phyloP scores from a whole-genome alignment of 345 rosid species.

The Erodium maritimum region DNA sequence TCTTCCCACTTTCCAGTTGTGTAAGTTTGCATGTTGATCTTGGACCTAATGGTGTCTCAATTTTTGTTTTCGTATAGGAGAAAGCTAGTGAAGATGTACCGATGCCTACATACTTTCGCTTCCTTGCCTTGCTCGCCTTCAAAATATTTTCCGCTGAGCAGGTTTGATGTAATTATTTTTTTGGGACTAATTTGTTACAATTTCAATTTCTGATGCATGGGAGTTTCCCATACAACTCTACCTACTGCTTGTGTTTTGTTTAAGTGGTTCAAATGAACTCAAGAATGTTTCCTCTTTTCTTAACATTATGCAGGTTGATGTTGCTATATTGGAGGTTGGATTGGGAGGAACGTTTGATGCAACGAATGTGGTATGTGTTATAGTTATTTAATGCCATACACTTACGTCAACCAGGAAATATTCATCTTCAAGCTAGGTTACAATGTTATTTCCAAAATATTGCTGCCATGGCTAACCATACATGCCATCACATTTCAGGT shows the following conservation, averaged over 20 bases:
- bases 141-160: slow-evolving; percentile 77
- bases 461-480: slow-evolving; percentile 6
- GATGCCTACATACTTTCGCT: slow-evolving; percentile 88
- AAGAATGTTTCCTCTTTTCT: neutral
- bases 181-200: neutral
- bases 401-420: neutral
- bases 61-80: slow-evolving; percentile 36
- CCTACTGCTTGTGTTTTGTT: neutral
- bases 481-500: slow-evolving; percentile 35
- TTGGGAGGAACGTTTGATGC: slow-evolving; percentile 86
- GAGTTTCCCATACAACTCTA: neutral
- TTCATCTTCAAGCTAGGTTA: neutral
- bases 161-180: slow-evolving; percentile 29
- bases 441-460: neutral
- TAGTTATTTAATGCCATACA: neutral
- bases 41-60: neutral
- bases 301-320: slow-evolving; percentile 55
- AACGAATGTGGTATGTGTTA: slow-evolving; percentile 69
- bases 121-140: slow-evolving; percentile 82
- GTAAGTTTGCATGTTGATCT: neutral
- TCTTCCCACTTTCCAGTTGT: too few relatives aligned
- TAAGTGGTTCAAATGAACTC: neutral
- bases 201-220: neutral
- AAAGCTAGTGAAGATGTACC: slow-evolving; percentile 53
- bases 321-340: slow-evolving; percentile 89